Evolutionary conservation across 2,329 filamentous ascomycete genomes (phyloP).

Genomic region (Fonsecaea multimorphosa): DNA sequence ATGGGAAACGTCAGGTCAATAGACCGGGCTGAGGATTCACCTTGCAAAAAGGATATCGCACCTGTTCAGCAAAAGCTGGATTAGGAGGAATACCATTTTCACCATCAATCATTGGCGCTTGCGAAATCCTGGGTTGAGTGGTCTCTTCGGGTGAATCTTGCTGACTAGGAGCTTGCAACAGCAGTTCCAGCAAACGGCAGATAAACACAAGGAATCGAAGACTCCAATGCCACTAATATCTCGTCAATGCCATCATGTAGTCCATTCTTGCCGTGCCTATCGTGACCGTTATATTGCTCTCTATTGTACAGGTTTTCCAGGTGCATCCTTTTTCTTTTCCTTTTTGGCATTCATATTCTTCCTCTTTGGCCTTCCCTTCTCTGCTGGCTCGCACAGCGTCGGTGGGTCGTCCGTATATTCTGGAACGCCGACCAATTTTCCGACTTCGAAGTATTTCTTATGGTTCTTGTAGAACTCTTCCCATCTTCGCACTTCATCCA

Average conservation of each 20-base stretch:
- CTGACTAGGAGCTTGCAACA: background rate
- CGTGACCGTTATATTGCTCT: background rate
- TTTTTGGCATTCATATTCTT: conserved; percentile 41
- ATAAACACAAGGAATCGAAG: background rate
- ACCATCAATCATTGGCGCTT: background rate
- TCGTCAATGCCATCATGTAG: background rate
- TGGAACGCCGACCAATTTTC: conserved; percentile 65
- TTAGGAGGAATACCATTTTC: background rate
- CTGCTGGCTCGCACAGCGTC: conserved; percentile 73
- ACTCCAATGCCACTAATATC: background rate
- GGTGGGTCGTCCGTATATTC: conserved; percentile 56
- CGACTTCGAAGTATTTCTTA: conserved; percentile 81
- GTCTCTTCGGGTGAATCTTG: background rate
- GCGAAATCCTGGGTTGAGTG: background rate
- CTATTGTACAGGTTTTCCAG: conserved; percentile 39
- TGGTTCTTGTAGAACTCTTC: conserved; percentile 79
- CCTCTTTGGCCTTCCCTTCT: conserved; percentile 67
- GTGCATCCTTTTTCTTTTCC: conserved; percentile 24
- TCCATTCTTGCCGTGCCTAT: background rate
- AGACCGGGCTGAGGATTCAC: background rate
- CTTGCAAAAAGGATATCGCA: conserved; percentile 6
- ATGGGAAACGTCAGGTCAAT: background rate
- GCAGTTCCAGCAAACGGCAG: background rate
- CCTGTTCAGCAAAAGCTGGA: background rate
- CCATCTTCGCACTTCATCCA: conserved; percentile 78